Evolutionary conservation across 129 eudicot genomes (phyloP).

Genomic region (Calendula officinalis): DNA sequence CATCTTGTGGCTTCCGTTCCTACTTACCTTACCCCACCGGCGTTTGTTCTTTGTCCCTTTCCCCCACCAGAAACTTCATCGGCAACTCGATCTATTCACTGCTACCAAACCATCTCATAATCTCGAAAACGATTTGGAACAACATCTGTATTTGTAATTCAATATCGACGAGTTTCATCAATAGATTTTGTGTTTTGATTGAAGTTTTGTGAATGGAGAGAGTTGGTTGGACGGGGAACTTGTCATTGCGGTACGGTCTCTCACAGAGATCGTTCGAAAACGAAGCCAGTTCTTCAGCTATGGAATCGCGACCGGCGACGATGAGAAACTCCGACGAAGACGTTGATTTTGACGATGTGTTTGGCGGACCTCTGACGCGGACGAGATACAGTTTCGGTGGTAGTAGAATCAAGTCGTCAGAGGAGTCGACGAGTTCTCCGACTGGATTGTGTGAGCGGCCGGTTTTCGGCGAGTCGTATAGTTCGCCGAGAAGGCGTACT

Average conservation of each 20-base stretch:
- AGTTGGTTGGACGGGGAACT: constrained; percentile 26
- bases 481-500: constrained; percentile 33
- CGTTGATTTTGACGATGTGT: constrained; percentile 86
- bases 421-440: constrained; percentile 36
- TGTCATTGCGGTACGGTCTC: constrained; percentile 23
- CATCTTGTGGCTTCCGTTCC: constrained; percentile 36
- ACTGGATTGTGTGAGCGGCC: constrained; percentile 52
- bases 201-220: constrained; percentile 46
- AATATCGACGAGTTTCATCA: constrained; percentile 9
- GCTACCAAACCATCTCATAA: background rate
- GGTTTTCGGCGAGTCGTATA: constrained; percentile 67
- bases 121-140: background rate
- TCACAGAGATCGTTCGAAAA: constrained; percentile 37
- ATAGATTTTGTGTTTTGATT: constrained; percentile 11
- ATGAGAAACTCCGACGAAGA: constrained; percentile 35
- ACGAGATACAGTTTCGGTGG: constrained; percentile 47
- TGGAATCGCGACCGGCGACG: constrained; percentile 9
- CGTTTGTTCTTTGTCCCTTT: constrained; percentile 31
- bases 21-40: constrained; percentile 17
- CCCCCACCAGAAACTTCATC: constrained; percentile 8
- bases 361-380: constrained; percentile 96
- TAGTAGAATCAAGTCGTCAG: constrained; percentile 30
- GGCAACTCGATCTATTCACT: background rate
- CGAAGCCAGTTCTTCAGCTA: constrained; percentile 34
- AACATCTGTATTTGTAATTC: background rate